These are phyloP conservation scores for Secale cereale DNA, from an alignment of 176 grass and related monocot species.

Conservation along the genomic window DNA sequence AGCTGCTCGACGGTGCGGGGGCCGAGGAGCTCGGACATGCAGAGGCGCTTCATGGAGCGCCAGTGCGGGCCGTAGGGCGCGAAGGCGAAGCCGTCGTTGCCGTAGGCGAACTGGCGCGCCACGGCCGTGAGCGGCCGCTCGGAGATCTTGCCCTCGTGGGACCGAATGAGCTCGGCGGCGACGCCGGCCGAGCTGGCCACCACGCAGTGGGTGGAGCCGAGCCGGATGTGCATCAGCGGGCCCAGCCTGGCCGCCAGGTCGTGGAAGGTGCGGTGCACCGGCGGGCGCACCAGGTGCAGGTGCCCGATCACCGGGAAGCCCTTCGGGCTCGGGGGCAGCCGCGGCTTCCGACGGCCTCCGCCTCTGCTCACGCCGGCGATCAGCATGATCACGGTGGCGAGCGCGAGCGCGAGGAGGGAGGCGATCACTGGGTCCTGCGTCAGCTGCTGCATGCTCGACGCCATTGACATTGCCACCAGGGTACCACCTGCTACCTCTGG, in stretches of 20 bases:
- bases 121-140: conserved; percentile 54
- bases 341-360: background rate
- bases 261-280: conserved; percentile 53
- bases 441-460: background rate
- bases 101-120: conserved; percentile 50
- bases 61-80: conserved; percentile 66
- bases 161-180: conserved; percentile 41
- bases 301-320: conserved; percentile 68
- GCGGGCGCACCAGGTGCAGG: conserved; percentile 60
- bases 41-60: conserved; percentile 76
- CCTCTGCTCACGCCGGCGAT: background rate
- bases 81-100: conserved; percentile 52
- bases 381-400: background rate
- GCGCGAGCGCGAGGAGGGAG: background rate
- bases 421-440: background rate
- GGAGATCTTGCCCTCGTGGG: conserved; percentile 51
- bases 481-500: too few species aligned
- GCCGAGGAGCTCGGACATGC: conserved; percentile 71
- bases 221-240: conserved; percentile 45
- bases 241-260: conserved; percentile 32
- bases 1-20: conserved; percentile 59
- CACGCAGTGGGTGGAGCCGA: conserved; percentile 49
- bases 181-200: conserved; percentile 38
- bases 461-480: background rate
- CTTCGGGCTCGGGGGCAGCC: conserved; percentile 44